Base-by-base conservation (phyloP, 495 filamentous ascomycete genomes). In the Aspergillus coremiiformis region DNA sequence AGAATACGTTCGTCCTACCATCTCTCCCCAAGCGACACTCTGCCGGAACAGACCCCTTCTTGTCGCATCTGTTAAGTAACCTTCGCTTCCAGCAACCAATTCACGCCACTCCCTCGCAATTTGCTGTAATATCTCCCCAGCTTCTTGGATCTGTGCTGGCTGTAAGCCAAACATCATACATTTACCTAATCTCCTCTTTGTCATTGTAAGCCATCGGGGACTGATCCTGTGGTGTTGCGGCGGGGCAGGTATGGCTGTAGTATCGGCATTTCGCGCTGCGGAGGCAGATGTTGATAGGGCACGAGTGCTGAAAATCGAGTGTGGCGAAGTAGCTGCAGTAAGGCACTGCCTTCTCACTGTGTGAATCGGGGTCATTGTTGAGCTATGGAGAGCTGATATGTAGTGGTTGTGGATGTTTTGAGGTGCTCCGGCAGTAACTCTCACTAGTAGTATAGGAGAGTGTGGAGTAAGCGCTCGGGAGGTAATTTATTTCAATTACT, bases 11-110 rank as follows among this genome's bases (percentile, higher is more conserved):
- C 24, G 39, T 22, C 64, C 41, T 77, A 87, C 90, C 88, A 91
- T 90, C 71, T 97, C 92, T 27, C 89, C 90, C 90, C 89, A 96
- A 0, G 83, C 85, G 19, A 96, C 84, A 63, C 78, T 73, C 59
- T 89, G 83, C n/a, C 79, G 66, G 52, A 80, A 83, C 33, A 94
- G 63, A 4, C 89, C 87, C 47, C 79, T 74, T 23, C 84, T 69
- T 50, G 78, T 73, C 45, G 76, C 75, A 15, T 77, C 81, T 0
- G 86, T 85, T 53, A 96, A 62, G 63, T 85, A 97, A 4, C 92
- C 92, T 58, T 95, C 87, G 51, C 81, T 82, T 0, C 88, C 88
- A 0, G 83, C 88, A 26, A 88, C 64, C 53, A 95, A 69, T 51
- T 80, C 79, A 45, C 86, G 77, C 92, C 92, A 97, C 52, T 95